These are phyloP conservation scores for Haematococcus sp. DNA, from an alignment of 139 green algal genomes.

Conservation along the genomic window DNA sequence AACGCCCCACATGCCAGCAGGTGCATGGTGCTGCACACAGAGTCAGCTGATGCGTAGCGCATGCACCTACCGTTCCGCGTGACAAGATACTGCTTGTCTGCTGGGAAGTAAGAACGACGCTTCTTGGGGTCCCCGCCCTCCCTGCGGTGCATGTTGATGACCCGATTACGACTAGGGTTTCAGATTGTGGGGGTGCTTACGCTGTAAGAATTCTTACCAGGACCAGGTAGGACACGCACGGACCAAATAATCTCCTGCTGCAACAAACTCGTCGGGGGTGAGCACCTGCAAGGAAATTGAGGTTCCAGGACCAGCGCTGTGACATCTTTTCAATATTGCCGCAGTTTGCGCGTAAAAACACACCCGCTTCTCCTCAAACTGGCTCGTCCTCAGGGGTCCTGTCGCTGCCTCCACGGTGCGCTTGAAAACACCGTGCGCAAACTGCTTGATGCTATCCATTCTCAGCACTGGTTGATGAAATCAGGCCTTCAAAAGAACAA, in stretches of 20 bases:
- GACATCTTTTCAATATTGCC: too few species aligned
- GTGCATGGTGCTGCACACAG: too few species aligned
- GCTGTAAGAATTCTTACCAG: too few species aligned
- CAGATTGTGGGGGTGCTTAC: too few species aligned
- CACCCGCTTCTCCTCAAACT: slow-evolving; percentile 59
- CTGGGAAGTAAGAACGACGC: slow-evolving; percentile 61
- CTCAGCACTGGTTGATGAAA: neutral
- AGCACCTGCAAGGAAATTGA: slow-evolving; percentile 61
- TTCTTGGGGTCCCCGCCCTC: slow-evolving; percentile 71
- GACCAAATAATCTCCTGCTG: slow-evolving; percentile 80
- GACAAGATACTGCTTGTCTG: slow-evolving; percentile 85
- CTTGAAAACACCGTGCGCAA: slow-evolving; percentile 49
- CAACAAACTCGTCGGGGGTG: slow-evolving; percentile 85
- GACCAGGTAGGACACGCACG: slow-evolving; percentile 81
- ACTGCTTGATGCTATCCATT: slow-evolving; percentile 23
- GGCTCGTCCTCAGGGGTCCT: slow-evolving; percentile 35
- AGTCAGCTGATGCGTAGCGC: too few species aligned
- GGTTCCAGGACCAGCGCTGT: neutral
- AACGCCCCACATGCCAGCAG: too few species aligned
- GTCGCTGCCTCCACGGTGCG: slow-evolving; percentile 37
- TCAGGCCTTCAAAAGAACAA: too few species aligned
- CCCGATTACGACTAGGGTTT: too few species aligned
- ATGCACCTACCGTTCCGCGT: slow-evolving; percentile 73
- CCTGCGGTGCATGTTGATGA: slow-evolving; percentile 43
- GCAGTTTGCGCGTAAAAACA: neutral